Base-by-base conservation (phyloP, 1,284 basidiomycete genomes). In the Amylostereum areolatum region DNA sequence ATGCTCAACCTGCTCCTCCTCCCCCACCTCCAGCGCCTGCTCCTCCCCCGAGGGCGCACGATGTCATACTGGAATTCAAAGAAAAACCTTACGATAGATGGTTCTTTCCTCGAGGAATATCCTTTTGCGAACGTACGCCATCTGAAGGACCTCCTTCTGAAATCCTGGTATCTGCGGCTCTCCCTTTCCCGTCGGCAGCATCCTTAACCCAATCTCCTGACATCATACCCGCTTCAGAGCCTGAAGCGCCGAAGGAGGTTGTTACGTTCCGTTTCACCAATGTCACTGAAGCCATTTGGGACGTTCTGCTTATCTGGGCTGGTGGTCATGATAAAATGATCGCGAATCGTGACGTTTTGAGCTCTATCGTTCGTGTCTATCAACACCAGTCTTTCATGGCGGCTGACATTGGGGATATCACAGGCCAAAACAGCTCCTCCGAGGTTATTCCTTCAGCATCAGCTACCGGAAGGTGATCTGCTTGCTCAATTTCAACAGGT, bases 41-140 rank as follows among this genome's bases (percentile, higher is more conserved):
- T 25, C 49, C 36, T 33, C 47, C 50, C 18, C 30, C 69, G 34
- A 78, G 72, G 56, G 74, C 76, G 11, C 84, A 80, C 54, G 86
- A 89, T 61, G 59, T 89, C 4, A 75, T 89, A 27, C 60, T 89
- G 47, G 83, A 87, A 58, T 89, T 86, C 53, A 66, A 72, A 36
- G 86, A 89, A 58, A 66, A 69, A 9, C 70, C 76, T 2, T 67
- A 68, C 31, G 83, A 87, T 46, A 73, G 79, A 7, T 84, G 78
- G 75, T 58, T 85, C 5, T 67, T 89, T 49, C 85, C 87, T 51
- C 77, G 83, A 36, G 77, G 76, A 32, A 69, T 72, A 9, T 71
- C 72, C 2, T 65, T 73, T 37, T 79, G 71, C 53, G 74, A 82
- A 55, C 66, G 66, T 46, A 55, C 55, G 4, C 55, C 58, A 12